phyloP scores from a whole-genome alignment of 441 rosid species.

The Gossypium aridum region DNA sequence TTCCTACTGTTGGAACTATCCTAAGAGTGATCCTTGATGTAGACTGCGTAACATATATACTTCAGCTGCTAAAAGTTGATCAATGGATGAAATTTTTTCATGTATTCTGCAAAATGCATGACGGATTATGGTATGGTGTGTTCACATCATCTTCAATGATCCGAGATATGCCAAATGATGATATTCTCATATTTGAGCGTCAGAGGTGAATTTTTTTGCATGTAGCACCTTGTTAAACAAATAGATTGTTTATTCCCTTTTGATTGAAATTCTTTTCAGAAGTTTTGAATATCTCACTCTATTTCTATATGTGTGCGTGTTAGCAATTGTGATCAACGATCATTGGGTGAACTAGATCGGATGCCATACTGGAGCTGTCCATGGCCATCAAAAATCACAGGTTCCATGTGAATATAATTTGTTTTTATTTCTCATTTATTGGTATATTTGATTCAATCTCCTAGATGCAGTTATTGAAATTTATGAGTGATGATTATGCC shows the following conservation, averaged over 20 bases:
- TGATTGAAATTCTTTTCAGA: neutral
- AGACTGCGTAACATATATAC: constrained; percentile 24
- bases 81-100: constrained; percentile 58
- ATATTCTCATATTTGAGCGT: constrained; percentile 27
- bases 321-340: constrained; percentile 50
- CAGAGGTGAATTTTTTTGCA: constrained; percentile 37
- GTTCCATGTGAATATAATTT: constrained; percentile 26
- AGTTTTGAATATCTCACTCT: neutral
- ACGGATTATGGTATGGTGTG: constrained; percentile 62
- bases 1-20: constrained; percentile 76
- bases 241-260: neutral
- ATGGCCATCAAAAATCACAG: constrained; percentile 55
- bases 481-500: constrained; percentile 2
- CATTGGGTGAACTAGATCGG: constrained; percentile 34
- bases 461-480: constrained; percentile 3
- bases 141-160: constrained; percentile 42
- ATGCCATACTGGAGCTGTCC: constrained; percentile 65
- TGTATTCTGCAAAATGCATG: constrained; percentile 48
- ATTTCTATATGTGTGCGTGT: neutral
- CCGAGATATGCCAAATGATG: constrained; percentile 32
- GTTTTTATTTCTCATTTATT: constrained; percentile 4
- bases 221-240: neutral
- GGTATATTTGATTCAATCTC: constrained; percentile 6
- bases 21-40: constrained; percentile 41
- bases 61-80: constrained; percentile 40